A percentile compares a stretch with the other conserved stretches of the same genome.
These are phyloP conservation scores for Solanum corneliomulleri DNA, from an alignment of 257 asterid genomes.

Conservation along the genomic window DNA sequence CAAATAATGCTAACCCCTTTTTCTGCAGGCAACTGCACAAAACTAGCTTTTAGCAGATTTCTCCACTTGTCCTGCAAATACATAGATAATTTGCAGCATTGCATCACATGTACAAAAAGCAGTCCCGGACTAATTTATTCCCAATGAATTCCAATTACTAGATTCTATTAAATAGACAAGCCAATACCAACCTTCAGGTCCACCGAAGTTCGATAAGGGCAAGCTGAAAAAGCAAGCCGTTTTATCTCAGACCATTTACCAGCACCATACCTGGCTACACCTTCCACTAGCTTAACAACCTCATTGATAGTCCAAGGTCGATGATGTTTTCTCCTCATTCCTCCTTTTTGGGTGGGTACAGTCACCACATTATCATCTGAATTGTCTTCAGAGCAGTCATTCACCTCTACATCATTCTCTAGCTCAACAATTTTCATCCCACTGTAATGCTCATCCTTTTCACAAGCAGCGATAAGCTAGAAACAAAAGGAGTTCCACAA, in stretches of 20 bases:
- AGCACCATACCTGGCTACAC: constrained; percentile 85
- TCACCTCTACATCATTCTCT: constrained; percentile 34
- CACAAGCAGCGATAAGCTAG: constrained; percentile 33
- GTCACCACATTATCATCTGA: constrained; percentile 49
- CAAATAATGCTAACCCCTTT: constrained; percentile 46
- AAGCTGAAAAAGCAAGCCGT: constrained; percentile 72
- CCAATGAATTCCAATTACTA: not conserved
- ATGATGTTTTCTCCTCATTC: constrained; percentile 88
- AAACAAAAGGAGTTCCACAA: constrained; percentile 7
- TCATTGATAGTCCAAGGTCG: constrained; percentile 89
- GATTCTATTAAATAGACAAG: not conserved
- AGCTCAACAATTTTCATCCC: constrained; percentile 28
- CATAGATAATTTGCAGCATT: not conserved
- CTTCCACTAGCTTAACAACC: constrained; percentile 90
- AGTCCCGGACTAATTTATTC: not conserved
- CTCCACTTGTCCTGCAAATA: constrained; percentile 90
- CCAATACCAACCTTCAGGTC: constrained; percentile 67
- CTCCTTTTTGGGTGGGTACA: constrained; percentile 42
- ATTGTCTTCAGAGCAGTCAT: constrained; percentile 28
- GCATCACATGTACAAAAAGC: not conserved
- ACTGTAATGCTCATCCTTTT: constrained; percentile 19
- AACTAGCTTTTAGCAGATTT: constrained; percentile 86
- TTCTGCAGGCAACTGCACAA: constrained; percentile 62
- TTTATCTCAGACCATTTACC: constrained; percentile 99
- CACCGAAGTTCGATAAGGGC: constrained; percentile 89